Percentiles rank a stretch among this genome's conserved stretches.
Evolutionary conservation across 139 green algal genomes (phyloP).

Genomic region (Yamagishiella unicocca): DNA sequence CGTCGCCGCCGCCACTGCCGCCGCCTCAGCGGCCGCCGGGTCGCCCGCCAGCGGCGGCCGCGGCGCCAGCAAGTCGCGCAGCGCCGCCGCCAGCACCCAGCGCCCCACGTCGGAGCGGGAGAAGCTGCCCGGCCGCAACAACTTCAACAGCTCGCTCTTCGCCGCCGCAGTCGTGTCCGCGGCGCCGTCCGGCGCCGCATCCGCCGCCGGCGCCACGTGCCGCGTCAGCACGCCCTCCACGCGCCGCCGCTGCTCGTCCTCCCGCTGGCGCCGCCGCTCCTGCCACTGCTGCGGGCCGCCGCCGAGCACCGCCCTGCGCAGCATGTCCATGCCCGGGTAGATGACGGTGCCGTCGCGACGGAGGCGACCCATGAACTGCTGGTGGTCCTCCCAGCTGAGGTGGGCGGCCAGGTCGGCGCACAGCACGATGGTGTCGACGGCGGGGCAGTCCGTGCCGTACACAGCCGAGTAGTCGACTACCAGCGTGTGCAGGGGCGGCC

Average conservation of each 20-base stretch:
- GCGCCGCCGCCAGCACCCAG: not conserved
- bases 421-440: conserved; percentile 68
- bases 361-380: conserved; percentile 62
- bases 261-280: not conserved
- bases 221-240: conserved; percentile 23
- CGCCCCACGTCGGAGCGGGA: not conserved
- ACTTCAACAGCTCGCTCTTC: not conserved
- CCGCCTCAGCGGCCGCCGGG: not conserved
- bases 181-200: not conserved
- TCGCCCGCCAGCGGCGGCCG: conserved; percentile 3
- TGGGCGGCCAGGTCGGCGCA: conserved; percentile 52
- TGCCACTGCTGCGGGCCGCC: conserved; percentile 35
- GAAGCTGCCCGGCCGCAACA: not conserved
- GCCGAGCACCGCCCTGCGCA: conserved; percentile 40
- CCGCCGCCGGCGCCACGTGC: conserved; percentile 23
- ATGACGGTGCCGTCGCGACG: conserved; percentile 63
- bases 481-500: conserved; percentile 61
- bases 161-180: not conserved
- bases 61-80: conserved; percentile 9
- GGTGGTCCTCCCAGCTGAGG: conserved; percentile 65
- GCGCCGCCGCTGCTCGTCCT: not conserved
- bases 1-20: not conserved
- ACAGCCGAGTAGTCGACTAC: conserved; percentile 70
- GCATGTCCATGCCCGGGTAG: conserved; percentile 50
- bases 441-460: conserved; percentile 69